Conservation (phyloP, 2,329 filamentous ascomycete genomes). For the Cladosporium sp. region DNA sequence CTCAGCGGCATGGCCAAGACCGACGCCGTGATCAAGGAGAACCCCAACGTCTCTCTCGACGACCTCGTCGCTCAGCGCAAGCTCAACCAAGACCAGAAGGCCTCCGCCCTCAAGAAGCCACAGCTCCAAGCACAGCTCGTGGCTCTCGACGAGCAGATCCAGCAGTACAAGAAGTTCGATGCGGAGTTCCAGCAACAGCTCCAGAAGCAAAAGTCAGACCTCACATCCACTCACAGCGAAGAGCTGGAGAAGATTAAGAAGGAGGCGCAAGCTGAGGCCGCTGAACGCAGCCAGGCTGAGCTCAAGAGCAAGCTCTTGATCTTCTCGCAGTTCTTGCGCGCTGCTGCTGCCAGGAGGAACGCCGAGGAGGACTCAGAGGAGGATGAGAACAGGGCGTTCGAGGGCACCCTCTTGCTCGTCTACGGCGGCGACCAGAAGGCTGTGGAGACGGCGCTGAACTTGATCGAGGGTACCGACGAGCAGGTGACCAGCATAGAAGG, state of each 20-base stretch:
- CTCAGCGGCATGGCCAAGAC: conserved; percentile 76
- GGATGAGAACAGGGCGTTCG: conserved; percentile 77
- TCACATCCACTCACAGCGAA: conserved; percentile 57
- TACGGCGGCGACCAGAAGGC: conserved; percentile 76
- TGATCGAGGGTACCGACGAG: conserved; percentile 72
- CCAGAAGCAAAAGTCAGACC: conserved; percentile 56
- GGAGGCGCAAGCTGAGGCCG: conserved; percentile 56
- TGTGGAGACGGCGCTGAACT: conserved; percentile 72
- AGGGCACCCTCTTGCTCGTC: conserved; percentile 74
- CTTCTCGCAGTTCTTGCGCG: conserved; percentile 76
- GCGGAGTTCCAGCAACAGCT: conserved; percentile 67
- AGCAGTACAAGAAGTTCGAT: conserved; percentile 73
- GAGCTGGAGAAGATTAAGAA: conserved; percentile 58
- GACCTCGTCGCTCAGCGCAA: conserved; percentile 69
- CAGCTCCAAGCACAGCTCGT: conserved; percentile 66
- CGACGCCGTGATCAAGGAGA: conserved; percentile 67
- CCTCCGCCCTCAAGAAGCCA: conserved; percentile 75
- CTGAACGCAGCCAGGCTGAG: conserved; percentile 48
- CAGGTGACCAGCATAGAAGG: conserved; percentile 65
- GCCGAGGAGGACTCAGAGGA: conserved; percentile 65
- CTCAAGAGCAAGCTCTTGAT: conserved; percentile 65
- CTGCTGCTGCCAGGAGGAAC: conserved; percentile 73
- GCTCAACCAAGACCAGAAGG: conserved; percentile 79
- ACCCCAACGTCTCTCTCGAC: conserved; percentile 70
- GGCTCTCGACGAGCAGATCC: conserved; percentile 72